Conservation (phyloP, 345 rosid species). For the Barbarea vulgaris region DNA sequence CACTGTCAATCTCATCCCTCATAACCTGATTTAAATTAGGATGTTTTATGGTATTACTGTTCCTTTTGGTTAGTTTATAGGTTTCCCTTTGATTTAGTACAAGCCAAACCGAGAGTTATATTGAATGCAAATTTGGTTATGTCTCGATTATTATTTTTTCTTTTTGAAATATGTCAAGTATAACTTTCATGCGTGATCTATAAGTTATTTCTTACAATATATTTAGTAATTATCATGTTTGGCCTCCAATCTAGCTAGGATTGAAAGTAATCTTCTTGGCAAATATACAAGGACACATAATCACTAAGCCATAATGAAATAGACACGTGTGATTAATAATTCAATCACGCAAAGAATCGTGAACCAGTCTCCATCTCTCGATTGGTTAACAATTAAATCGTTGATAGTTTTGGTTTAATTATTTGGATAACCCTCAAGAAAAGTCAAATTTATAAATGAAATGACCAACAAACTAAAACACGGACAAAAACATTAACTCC, state of each 20-base stretch:
- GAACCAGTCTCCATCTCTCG: neutral
- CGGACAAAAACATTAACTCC: constrained; percentile 34
- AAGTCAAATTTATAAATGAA: constrained; percentile 19
- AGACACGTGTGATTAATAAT: constrained; percentile 2
- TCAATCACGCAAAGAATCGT: neutral
- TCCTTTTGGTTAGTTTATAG: neutral
- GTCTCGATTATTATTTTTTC: neutral
- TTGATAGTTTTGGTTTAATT: neutral
- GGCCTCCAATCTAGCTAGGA: constrained; percentile 6
- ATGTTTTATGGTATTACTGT: neutral
- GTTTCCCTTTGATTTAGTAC: neutral
- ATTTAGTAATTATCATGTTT: neutral
- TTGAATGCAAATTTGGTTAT: neutral
- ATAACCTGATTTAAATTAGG: neutral
- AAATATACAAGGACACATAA: neutral
- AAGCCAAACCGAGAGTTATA: neutral
- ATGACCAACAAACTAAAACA: constrained; percentile 14
- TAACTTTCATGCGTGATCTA: neutral
- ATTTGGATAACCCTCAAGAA: constrained; percentile 14
- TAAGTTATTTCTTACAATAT: neutral
- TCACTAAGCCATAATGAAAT: neutral
- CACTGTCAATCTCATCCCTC: constrained; percentile 17
- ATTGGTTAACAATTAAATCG: neutral
- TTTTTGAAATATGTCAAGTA: neutral
- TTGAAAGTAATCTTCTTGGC: neutral